Evolutionary conservation across 768 basidiomycete genomes (phyloP), one percentile per base, ranked within the genome.

Genomic region (Boletellus sp.): DNA sequence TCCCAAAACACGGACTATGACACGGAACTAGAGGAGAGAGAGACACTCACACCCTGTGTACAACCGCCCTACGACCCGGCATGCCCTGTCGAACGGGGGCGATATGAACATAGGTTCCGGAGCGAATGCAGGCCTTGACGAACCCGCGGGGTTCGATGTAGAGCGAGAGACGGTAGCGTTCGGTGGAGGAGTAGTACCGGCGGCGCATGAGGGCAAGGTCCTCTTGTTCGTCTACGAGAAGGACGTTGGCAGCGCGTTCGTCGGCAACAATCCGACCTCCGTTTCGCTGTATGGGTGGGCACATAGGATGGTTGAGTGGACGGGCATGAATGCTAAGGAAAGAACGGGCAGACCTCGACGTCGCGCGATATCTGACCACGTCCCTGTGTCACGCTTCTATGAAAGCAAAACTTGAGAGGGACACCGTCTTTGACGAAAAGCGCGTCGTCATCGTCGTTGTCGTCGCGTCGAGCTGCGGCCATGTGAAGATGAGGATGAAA

Each of bases 191-290:
- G 38, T 67, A 65, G 37, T 65, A 67, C 16, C 44, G 52, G 1
- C 51, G 47, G 6, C 65, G 65, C n/a, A 69, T 4, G 12, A 67
- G 43, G 1, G 33, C 43, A n/a, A 69, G 20, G 24, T 67, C 47
- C 15, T 51, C 48, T 38, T 69, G 51, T 44, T 69, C 67, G 26
- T 67, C 66, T 16, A 69, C 56, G 23, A 67, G 56, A 8, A 67
- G 52, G 6, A 69, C 61, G 24, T 67, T 45, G 22, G 66, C 41
- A 9, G 19, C 13, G 15, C 43, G 46, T 33, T 67, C 65, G 5
- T 54, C 10, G 0, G 19, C 2, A 19, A 57, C 53, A 10, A 69
- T 38, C 22, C 36, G 5, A 0, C 66, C 67, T 0, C 66, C 66
- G 8, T 59, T 39, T 11, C 44, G 50, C 66, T 69, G 33, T 2